phyloP scores from a whole-genome alignment of 169 alveolate genomes.

The Plasmodium malariae region DNA sequence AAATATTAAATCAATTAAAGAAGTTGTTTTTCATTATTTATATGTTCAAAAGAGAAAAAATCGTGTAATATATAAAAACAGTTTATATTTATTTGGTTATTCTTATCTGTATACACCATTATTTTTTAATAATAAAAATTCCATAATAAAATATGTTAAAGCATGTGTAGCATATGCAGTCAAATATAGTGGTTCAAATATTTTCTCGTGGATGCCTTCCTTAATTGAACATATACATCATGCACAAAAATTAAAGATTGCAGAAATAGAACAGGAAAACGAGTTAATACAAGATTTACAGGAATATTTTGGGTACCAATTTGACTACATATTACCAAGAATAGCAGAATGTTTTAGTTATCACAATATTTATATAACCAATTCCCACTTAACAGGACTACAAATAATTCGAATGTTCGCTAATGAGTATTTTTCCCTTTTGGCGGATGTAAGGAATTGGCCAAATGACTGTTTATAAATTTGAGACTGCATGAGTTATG shows the following conservation, averaged over 20 bases:
- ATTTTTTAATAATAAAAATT: conserved; percentile 63
- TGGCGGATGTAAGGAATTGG: conserved; percentile 54
- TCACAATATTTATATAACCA: conserved; percentile 40
- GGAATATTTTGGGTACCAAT: conserved; percentile 53
- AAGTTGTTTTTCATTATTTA: conserved; percentile 55
- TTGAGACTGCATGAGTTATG: too few relatives aligned
- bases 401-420: conserved; percentile 51
- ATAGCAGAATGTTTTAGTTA: conserved; percentile 63
- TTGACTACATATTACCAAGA: conserved; percentile 55
- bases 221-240: conserved; percentile 61
- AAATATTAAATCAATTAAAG: conserved; percentile 35
- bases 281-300: conserved; percentile 60
- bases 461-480: too few relatives aligned
- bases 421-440: conserved; percentile 58
- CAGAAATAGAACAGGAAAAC: conserved; percentile 43
- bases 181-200: conserved; percentile 45
- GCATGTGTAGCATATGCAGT: conserved; percentile 74
- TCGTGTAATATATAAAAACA: conserved; percentile 48
- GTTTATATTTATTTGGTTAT: conserved; percentile 57
- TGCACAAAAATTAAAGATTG: conserved; percentile 43
- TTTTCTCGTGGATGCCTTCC: conserved; percentile 70
- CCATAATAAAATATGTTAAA: conserved; percentile 60
- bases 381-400: conserved; percentile 48
- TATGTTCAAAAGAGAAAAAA: conserved; percentile 73
- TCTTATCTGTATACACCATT: conserved; percentile 64